phyloP scores from a whole-genome alignment of 805 yeast species.

The Komagataella pseudopastoris region DNA sequence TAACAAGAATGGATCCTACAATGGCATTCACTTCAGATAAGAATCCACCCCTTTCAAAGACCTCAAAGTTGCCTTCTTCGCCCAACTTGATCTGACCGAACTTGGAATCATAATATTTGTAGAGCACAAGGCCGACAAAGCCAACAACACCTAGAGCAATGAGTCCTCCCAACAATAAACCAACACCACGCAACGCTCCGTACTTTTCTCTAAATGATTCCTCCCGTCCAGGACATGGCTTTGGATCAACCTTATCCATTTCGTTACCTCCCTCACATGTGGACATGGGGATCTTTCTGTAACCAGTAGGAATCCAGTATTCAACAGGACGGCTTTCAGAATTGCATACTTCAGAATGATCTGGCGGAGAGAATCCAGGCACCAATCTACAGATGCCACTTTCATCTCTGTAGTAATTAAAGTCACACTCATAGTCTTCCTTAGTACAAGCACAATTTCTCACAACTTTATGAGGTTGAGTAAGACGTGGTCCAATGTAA shows the following conservation, averaged over 20 bases:
- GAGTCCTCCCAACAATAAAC: constrained; percentile 31
- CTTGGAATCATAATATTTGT: constrained; percentile 19
- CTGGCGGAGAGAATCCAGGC: constrained; percentile 53
- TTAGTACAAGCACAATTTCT: constrained; percentile 73
- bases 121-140: constrained; percentile 25
- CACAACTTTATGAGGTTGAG: constrained; percentile 38
- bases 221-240: constrained; percentile 79
- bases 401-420: constrained; percentile 49
- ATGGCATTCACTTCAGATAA: constrained; percentile 9
- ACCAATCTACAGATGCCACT: constrained; percentile 75
- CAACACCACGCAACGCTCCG: constrained; percentile 35
- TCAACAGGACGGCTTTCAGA: constrained; percentile 45
- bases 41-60: constrained; percentile 21
- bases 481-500: constrained; percentile 43
- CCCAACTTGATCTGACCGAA: constrained; percentile 77
- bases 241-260: constrained; percentile 44
- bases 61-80: constrained; percentile 32
- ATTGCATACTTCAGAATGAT: constrained; percentile 45
- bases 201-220: constrained; percentile 39
- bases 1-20: constrained; percentile 15
- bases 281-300: constrained; percentile 68
- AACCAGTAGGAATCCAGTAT: constrained; percentile 76
- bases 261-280: constrained; percentile 72
- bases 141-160: constrained; percentile 30
- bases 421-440: constrained; percentile 85